Percentiles rank a stretch among this genome's conserved stretches.
phyloP scores from a whole-genome alignment of 768 basidiomycete genomes.

The Termitomyces sp. region DNA sequence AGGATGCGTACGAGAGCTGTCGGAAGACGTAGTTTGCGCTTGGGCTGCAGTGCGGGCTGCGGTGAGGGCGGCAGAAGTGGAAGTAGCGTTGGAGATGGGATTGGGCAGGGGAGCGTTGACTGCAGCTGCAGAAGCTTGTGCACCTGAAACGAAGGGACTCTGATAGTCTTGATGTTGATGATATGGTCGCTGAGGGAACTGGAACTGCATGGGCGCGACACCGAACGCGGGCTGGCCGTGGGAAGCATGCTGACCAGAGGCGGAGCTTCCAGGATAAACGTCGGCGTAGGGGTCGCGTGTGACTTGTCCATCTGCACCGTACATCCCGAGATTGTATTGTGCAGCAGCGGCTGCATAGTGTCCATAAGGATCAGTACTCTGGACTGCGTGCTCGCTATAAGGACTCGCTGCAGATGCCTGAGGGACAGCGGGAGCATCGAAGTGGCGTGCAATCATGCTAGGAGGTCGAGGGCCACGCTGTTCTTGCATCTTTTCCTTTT shows the following conservation, averaged over 20 bases:
- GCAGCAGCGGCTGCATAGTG: conserved; percentile 10
- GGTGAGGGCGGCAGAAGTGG: conserved; percentile 6
- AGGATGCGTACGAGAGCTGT: not conserved
- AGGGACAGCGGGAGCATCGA: conserved; percentile 14
- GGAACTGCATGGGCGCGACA: conserved; percentile 10
- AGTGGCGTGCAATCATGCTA: conserved; percentile 24
- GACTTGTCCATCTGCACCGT: conserved; percentile 15
- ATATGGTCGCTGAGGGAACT: conserved; percentile 10
- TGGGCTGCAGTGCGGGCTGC: conserved; percentile 7
- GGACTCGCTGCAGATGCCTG: conserved; percentile 8
- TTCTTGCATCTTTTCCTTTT: conserved; percentile 12
- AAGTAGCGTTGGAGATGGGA: not conserved
- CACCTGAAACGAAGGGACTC: conserved; percentile 3
- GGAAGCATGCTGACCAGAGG: conserved; percentile 9
- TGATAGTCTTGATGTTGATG: conserved; percentile 1
- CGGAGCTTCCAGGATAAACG: conserved; percentile 6
- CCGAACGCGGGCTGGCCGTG: conserved; percentile 9
- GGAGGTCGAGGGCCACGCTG: conserved; percentile 17
- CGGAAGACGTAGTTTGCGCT: not conserved
- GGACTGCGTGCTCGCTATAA: conserved; percentile 8
- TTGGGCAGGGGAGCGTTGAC: not conserved
- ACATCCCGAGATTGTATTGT: conserved; percentile 14
- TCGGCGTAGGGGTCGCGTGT: conserved; percentile 12
- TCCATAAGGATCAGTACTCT: conserved; percentile 12
- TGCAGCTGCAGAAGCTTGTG: not conserved